A percentile compares a stretch with the other conserved stretches of the same genome.
These are phyloP conservation scores for Canavalia ensiformis DNA, from an alignment of 306 rosid genomes.

Conservation along the genomic window DNA sequence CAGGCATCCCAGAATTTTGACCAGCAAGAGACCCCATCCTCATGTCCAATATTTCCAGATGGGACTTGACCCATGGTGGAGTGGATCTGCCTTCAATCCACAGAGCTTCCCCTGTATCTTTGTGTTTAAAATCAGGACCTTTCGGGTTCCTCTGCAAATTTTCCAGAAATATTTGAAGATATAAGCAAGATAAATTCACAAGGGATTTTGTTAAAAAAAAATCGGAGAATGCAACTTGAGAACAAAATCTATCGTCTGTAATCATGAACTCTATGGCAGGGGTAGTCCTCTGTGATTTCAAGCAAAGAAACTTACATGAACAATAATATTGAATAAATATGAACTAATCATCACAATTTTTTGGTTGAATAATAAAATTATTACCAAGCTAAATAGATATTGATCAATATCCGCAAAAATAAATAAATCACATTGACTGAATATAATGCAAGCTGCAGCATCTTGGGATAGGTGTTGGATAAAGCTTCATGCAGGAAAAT, in stretches of 20 bases:
- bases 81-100: conserved; percentile 86
- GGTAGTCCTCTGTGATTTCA: conserved; percentile 27
- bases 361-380: conserved; percentile 11
- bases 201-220: not conserved
- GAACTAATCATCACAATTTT: not conserved
- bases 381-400: not conserved
- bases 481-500: conserved; percentile 29
- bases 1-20: conserved; percentile 59
- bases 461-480: conserved; percentile 11
- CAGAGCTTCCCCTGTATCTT: conserved; percentile 93
- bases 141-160: conserved; percentile 85
- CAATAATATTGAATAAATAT: conserved; percentile 3
- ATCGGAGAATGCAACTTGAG: not conserved
- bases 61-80: conserved; percentile 93
- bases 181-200: conserved; percentile 25
- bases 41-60: conserved; percentile 76
- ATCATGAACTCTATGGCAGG: not conserved
- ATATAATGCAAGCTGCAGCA: conserved; percentile 28
- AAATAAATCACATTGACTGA: not conserved
- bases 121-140: conserved; percentile 91
- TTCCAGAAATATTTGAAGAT: conserved; percentile 21
- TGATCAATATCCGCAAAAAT: conserved; percentile 27
- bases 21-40: conserved; percentile 65
- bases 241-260: not conserved
- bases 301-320: conserved; percentile 20